phyloP scores from a whole-genome alignment of 768 basidiomycete genomes.

The Suillus plorans region DNA sequence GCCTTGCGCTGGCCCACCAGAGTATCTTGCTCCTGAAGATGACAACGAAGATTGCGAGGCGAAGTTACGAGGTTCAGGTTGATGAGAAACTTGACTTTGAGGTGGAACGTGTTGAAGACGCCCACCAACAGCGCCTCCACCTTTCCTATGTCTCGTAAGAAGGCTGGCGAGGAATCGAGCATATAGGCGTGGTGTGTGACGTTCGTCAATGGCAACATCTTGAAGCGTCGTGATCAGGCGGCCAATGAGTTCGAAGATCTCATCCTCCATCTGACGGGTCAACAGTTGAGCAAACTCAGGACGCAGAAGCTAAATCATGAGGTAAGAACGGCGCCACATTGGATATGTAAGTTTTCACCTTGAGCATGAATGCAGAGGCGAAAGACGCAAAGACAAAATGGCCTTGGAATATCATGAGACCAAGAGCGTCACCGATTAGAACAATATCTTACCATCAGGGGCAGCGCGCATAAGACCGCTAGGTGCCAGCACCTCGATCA shows the following conservation, averaged over 20 bases:
- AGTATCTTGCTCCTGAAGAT: constrained; percentile 24
- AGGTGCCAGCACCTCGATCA: constrained; percentile 65
- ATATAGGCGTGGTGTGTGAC: constrained; percentile 78
- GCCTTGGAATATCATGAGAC: constrained; percentile 35
- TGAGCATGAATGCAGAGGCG: constrained; percentile 80
- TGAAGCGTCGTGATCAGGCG: constrained; percentile 70
- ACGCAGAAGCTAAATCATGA: constrained; percentile 53
- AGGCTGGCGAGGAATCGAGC: constrained; percentile 78
- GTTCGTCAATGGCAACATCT: constrained; percentile 77
- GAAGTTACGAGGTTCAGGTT: constrained; percentile 14
- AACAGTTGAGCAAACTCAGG: constrained; percentile 71
- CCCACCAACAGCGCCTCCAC: constrained; percentile 54
- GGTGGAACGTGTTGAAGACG: constrained; percentile 54
- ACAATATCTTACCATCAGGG: constrained; percentile 60
- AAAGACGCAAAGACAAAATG: constrained; percentile 81
- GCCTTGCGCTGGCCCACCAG: constrained; percentile 12
- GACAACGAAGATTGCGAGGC: constrained; percentile 29
- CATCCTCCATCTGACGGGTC: constrained; percentile 55
- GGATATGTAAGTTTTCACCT: constrained; percentile 41
- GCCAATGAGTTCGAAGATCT: constrained; percentile 72
- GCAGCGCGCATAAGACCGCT: constrained; percentile 78
- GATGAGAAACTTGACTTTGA: constrained; percentile 31
- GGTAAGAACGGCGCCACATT: background rate
- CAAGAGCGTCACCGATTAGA: background rate
- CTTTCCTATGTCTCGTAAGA: constrained; percentile 65